Percentiles rank a stretch among this genome's conserved stretches.
Conservation (phyloP, 2,329 filamentous ascomycete species). For the Periconia sp. region DNA sequence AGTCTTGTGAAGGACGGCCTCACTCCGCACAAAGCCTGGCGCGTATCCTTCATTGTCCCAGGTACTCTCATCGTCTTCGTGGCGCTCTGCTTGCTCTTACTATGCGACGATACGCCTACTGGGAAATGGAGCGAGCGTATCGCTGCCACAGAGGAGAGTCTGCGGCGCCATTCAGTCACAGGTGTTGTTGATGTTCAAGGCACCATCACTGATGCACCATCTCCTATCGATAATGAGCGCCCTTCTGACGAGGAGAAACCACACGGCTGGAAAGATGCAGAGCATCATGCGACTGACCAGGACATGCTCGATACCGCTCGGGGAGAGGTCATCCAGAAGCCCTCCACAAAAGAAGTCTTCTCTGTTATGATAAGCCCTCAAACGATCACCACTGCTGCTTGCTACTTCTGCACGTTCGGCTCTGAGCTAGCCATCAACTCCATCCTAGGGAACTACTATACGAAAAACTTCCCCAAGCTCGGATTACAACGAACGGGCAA, state of each 20-base stretch:
- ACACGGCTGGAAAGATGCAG: constrained; percentile 28
- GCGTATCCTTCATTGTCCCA: constrained; percentile 80
- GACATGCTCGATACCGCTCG: constrained; percentile 59
- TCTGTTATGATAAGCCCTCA: constrained; percentile 66
- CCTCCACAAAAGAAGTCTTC: constrained; percentile 64
- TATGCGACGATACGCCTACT: constrained; percentile 80
- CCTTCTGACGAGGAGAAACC: constrained; percentile 31
- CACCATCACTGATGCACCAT: constrained; percentile 56
- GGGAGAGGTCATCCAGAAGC: constrained; percentile 66
- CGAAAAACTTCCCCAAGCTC: constrained; percentile 58
- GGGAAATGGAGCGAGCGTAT: constrained; percentile 79
- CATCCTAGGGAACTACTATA: constrained; percentile 64
- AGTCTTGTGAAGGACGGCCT: constrained; percentile 67
- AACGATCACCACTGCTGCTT: constrained; percentile 58
- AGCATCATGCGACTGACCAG: constrained; percentile 49
- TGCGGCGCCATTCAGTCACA: constrained; percentile 38
- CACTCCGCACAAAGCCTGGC: constrained; percentile 72
- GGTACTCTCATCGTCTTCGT: constrained; percentile 73
- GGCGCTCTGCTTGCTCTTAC: constrained; percentile 69
- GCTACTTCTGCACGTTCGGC: constrained; percentile 67
- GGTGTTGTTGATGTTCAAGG: constrained; percentile 49
- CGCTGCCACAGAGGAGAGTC: constrained; percentile 62
- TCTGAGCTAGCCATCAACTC: constrained; percentile 64
- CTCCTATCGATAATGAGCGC: constrained; percentile 40
- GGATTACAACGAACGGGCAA: constrained; percentile 59